Evolutionary conservation across 331 rosid genomes (phyloP).

Genomic region (Quercus phellos): DNA sequence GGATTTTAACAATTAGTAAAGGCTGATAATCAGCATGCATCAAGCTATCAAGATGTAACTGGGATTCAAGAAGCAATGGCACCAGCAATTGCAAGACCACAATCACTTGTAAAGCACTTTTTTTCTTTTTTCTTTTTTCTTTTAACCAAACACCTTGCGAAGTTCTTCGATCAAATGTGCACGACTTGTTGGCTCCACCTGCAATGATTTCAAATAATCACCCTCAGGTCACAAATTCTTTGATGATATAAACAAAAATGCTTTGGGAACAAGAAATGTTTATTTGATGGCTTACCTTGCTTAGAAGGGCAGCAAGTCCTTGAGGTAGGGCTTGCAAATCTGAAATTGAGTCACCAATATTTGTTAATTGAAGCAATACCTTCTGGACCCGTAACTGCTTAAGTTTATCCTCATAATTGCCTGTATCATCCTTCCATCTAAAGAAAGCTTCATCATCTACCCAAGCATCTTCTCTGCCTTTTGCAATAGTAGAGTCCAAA

Average conservation of each 20-base stretch:
- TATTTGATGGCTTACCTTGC: slow-evolving; percentile 57
- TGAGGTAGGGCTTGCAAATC: slow-evolving; percentile 95
- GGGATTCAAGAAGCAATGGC: slow-evolving; percentile 7
- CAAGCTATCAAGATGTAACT: background rate
- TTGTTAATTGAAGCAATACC: slow-evolving; percentile 71
- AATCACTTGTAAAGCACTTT: background rate
- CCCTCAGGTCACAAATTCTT: slow-evolving; percentile 3
- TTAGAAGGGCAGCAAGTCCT: slow-evolving; percentile 87
- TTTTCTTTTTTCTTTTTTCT: slow-evolving; percentile 25
- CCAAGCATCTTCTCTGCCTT: slow-evolving; percentile 60
- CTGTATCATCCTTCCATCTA: slow-evolving; percentile 63
- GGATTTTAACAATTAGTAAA: slow-evolving; percentile 4
- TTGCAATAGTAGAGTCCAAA: slow-evolving; percentile 48
- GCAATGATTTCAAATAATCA: slow-evolving; percentile 35
- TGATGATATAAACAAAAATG: slow-evolving; percentile 10
- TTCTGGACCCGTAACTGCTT: slow-evolving; percentile 86
- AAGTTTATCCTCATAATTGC: slow-evolving; percentile 64
- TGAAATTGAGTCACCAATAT: slow-evolving; percentile 61
- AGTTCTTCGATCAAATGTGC: slow-evolving; percentile 57
- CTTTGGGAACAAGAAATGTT: background rate
- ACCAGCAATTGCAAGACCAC: background rate
- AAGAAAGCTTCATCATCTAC: slow-evolving; percentile 75
- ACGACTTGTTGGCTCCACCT: slow-evolving; percentile 76
- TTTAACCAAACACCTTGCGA: slow-evolving; percentile 65
- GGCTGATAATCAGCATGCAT: slow-evolving; percentile 5